Percentiles rank a stretch among this genome's conserved stretches.
Evolutionary conservation across 805 yeast species (phyloP).

Genomic region (Saturnispora gosingensis): DNA sequence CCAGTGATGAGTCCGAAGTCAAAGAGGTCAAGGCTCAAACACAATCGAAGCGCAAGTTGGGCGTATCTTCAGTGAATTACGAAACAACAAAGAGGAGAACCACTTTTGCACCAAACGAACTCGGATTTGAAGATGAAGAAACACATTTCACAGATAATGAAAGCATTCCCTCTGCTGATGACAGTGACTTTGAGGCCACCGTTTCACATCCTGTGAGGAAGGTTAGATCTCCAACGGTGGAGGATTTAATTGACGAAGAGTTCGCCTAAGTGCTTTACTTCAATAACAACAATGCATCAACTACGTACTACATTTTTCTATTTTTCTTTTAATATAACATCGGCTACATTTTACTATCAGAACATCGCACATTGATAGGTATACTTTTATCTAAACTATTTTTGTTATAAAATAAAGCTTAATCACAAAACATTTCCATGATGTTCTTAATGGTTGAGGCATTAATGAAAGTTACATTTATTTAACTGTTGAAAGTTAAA

Average conservation of each 20-base stretch:
- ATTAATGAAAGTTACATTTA: too few relatives aligned
- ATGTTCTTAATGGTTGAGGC: too few relatives aligned
- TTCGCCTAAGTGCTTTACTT: conserved; percentile 8
- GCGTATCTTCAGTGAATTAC: conserved; percentile 16
- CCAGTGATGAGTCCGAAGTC: neutral
- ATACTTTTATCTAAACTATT: too few relatives aligned
- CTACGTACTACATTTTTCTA: neutral
- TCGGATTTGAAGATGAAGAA: conserved; percentile 5
- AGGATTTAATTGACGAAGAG: conserved; percentile 18
- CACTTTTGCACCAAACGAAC: conserved; percentile 15
- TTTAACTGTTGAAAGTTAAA: too few relatives aligned
- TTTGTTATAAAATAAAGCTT: too few relatives aligned
- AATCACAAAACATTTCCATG: too few relatives aligned
- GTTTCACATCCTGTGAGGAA: conserved; percentile 4
- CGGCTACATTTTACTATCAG: neutral
- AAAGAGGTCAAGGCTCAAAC: neutral
- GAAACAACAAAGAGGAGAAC: conserved; percentile 21
- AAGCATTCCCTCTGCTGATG: neutral
- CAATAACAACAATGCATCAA: neutral
- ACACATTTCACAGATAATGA: conserved; percentile 1
- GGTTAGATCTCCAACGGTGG: conserved; percentile 14
- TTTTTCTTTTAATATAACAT: neutral
- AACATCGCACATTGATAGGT: too few relatives aligned
- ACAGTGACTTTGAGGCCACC: neutral
- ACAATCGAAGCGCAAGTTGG: neutral